Base-by-base conservation (phyloP, 306 rosid species). In the Astragalus membranaceus region DNA sequence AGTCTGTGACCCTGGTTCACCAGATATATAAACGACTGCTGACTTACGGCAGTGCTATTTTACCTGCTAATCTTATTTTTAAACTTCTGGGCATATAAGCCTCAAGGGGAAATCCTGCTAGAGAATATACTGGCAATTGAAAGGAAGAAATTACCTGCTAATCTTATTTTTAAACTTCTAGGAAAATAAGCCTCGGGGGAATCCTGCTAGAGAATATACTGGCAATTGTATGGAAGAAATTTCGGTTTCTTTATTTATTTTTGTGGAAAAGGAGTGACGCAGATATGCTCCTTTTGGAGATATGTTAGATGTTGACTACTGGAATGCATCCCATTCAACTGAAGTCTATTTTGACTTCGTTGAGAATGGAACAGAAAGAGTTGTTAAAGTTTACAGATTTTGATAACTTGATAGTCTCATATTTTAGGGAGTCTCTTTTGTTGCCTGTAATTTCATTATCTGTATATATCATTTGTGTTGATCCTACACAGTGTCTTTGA, bases 191-290 rank as follows among this genome's bases (percentile, higher is more conserved):
- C 50, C 71, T 56, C 26, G 20, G 17, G 5, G 29, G 5, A 36
- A 64, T 43, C 35, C 16, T 66, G 50, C 23, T 33, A 44, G 23
- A 20, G 23, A 20, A 20, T 20, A 20, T 20, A 20, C 23, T 20
- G 23, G 1, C 23, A 20, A 20, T 20, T 20, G 23, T n/a, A 30
- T 23, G 46, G 13, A 51, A 43, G 67, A 42, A 59, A 65, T 10
- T 74, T 66, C 47, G 68, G 53, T 23, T 75, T 66, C 36, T 66
- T 49, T 47, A 32, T 71, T 46, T 29, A 7, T 55, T 53, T 33
- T 39, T 8, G 12, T 8, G 30, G 16, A 15, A 6, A 46, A 11
- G 50, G 58, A 17, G 17, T 5, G 54, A 44, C 7, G 32, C 37
- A 17, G 53, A 10, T 39, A 30, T 61, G 48, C 60, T 46, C 17